Conservation (phyloP, 2,329 filamentous ascomycete species). For the Thielaviopsis ethacetica region DNA sequence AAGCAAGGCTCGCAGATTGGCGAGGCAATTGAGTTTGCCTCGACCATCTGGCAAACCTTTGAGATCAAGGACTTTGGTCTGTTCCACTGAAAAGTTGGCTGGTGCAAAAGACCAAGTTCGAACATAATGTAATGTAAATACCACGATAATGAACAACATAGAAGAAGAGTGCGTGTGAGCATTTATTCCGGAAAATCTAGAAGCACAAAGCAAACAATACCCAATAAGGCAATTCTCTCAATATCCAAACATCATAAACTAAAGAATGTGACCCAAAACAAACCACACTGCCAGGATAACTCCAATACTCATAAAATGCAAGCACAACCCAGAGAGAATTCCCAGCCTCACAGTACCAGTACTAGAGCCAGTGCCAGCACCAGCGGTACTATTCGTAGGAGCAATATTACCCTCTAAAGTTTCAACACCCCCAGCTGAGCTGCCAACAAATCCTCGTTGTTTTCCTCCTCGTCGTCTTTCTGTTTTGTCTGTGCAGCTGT, state of each 20-base stretch:
- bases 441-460: constrained; percentile 3
- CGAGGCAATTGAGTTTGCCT: constrained; percentile 49
- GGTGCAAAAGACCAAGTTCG: constrained; percentile 13
- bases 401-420: not conserved
- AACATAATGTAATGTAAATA: not conserved
- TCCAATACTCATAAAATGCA: not conserved
- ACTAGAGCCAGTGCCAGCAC: no score
- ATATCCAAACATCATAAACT: not conserved
- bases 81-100: constrained; percentile 28
- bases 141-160: no score
- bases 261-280: not conserved
- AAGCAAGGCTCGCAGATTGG: constrained; percentile 53
- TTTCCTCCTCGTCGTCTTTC: constrained; percentile 4
- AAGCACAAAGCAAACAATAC: not conserved
- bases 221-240: not conserved
- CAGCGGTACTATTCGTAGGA: no score
- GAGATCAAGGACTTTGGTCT: constrained; percentile 67
- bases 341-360: no score
- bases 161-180: no score
- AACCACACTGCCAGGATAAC: not conserved
- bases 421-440: constrained; percentile 6
- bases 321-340: not conserved
- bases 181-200: no score
- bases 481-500: constrained; percentile 12
- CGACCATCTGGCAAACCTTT: constrained; percentile 54